Base-by-base conservation (phyloP, 345 rosid species). In the Linum trigynum region DNA sequence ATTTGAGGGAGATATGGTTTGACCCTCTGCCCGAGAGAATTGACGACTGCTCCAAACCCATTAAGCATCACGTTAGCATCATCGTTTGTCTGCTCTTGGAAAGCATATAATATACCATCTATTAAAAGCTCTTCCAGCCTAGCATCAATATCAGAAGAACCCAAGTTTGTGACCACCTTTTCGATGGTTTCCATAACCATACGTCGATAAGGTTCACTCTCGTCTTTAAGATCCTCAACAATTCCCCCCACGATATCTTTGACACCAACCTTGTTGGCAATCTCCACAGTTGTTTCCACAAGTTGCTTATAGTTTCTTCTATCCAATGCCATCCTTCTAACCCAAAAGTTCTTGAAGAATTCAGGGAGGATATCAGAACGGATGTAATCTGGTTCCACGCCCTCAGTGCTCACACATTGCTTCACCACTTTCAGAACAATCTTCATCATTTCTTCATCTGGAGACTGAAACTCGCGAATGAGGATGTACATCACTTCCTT, bases 161-260 rank as follows among this genome's bases (percentile, higher is more conserved):
- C 99, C 68, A 91, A 72, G 83, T 95, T 95, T 48, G 94, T 73
- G 65, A 89, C 90, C 56, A 95, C 99, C 82, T 95, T 95, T 81
- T 91, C 99, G 57, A 91, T 95, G 39, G 99, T 91, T 78, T 95
- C 99, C 99, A 95, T 91, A 45, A 89, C 97, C 99, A 95, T 95
- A 53, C 97, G 86, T 57, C 97, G 75, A 55, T 87, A 91, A 0
- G 83, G 91, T 70, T 95, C 99, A 71, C 96, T 91, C 83, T 91
- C 99, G 56, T 91, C 97, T 80, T 91, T 95, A 57, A 95, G 92
- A 80, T 80, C 96, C 84, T 89, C 97, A 50, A 86, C 97, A 74
- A 91, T 79, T 70, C 91, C 84, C 58, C 89, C 90, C 11, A 87
- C 96, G 36, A 95, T 95, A 83, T 89, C 99, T 55, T 88, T 85